Base-by-base conservation (phyloP, 306 rosid genomes). In the Cicer pinnatifidum region DNA sequence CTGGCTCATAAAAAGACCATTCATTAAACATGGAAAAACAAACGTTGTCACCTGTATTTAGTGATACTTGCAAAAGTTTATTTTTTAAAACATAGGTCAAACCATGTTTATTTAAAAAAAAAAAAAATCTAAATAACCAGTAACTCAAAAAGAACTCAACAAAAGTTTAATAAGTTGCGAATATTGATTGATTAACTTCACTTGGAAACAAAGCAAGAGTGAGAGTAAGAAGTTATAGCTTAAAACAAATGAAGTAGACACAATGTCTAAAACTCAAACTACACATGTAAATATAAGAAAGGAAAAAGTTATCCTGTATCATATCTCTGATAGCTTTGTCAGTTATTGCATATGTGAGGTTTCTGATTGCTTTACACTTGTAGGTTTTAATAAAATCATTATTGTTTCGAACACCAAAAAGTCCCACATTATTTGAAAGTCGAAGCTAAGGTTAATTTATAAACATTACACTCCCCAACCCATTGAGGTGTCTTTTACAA, bases 181-280 rank as follows among this genome's bases (percentile, higher is more conserved):
- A 88, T 72, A 94, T 91, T 6, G 97, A 91, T 66, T 94, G 97
- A 84, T 94, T 94, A 72, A 89, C 94, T 91, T 94, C 97, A 77
- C 89, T 96, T 88, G 96, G 67, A 84, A 76, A 51, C 58, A 54
- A 75, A 68, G 20, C 50, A 69, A 67, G 45, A 67, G 50, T 2
- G 6, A 19, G 37, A 73, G 66, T 76, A 33, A 82, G 77, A 84
- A 72, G 60, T 58, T 52, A 56, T 72, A 62, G 37, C 57, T 33
- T 78, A 62, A 69, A 78, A 46, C 80, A 51, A 67, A 76, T 75
- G 67, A 60, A 54, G 33, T 13, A 64, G 53, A 28, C 19, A 20
- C 67, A 77, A 52, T 59, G 43, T 71, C 20, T 56, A 81, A 72
- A 80, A 67, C 17, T 38, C 33, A 7, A 57, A 71, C 48, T 58